Base-by-base conservation (phyloP, 257 asterid species). In the Solanum verrucosum region DNA sequence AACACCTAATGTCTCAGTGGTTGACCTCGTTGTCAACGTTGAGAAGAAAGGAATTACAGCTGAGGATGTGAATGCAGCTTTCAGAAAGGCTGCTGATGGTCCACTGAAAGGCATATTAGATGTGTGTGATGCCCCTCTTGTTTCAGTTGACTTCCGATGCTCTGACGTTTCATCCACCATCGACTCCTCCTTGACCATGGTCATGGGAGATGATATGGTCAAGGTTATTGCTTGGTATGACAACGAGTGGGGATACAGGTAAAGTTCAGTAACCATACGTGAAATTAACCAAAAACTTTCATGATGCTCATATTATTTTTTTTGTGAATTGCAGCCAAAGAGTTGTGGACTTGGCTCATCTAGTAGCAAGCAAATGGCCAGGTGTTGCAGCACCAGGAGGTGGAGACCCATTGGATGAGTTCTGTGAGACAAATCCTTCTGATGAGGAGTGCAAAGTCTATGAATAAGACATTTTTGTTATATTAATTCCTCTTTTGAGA, bases 201-300 rank as follows among this genome's bases (percentile, higher is more conserved):
- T 96, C 1, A 96, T 96, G 98, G 98, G 98, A 88, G 98, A 94
- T 83, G 98, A 96, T 88, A 96, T 96, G 98, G 96, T 96, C 31
- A 96, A 96, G 92, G 99, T 95, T 56, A 95, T 96, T n/a, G 99
- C 99, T 9, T 96, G 99, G 99, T 96, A 96, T 37, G 99, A 96
- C 90, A 96, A 96, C 34, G 99, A 96, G 91, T 96, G 98, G 99
- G 99, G 99, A 87, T 96, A 96, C 93, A 96, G 98, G 98, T 93
- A 93, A 42, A 5, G 85, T 6, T 21, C 3, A 9, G 11, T 70
- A 25, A 38, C 67, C 52, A 59, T 10, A 56, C 11, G 27, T n/a
- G 56, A 83, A 9, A 21, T 34, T 65, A 74, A 35, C 83, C 49
- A 37, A 21, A 74, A 74, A 74, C 52, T 74, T 37, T 74, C 20